These are phyloP conservation scores for Lolium rigidum DNA, from an alignment of 176 grass and related monocot genomes.

Conservation along the genomic window DNA sequence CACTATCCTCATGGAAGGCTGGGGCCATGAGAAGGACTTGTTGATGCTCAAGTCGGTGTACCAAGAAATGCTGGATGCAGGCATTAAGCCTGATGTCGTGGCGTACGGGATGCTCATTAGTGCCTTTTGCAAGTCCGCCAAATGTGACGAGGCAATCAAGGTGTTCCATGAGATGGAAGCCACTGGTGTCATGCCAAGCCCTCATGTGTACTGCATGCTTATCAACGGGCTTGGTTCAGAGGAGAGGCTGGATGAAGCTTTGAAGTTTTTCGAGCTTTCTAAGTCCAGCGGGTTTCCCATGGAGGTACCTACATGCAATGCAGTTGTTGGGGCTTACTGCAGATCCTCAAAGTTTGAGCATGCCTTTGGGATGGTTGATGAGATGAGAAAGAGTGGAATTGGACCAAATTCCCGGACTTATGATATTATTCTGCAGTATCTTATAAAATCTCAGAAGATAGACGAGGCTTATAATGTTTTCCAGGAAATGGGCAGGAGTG, in stretches of 20 bases:
- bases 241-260: slow-evolving; percentile 63
- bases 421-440: slow-evolving; percentile 66
- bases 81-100: background rate
- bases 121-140: slow-evolving; percentile 64
- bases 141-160: slow-evolving; percentile 72
- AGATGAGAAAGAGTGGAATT: slow-evolving; percentile 66
- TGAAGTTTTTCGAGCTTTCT: slow-evolving; percentile 71
- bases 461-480: slow-evolving; percentile 64
- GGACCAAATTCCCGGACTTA: slow-evolving; percentile 68
- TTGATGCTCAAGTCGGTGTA: slow-evolving; percentile 43
- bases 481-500: slow-evolving; percentile 49
- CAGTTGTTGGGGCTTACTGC: slow-evolving; percentile 71
- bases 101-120: slow-evolving; percentile 52
- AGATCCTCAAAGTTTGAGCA: slow-evolving; percentile 59
- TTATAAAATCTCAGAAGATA: slow-evolving; percentile 59
- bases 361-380: slow-evolving; percentile 67
- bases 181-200: slow-evolving; percentile 62
- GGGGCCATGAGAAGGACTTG: slow-evolving; percentile 50
- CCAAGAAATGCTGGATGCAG: too few species aligned
- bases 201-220: slow-evolving; percentile 78
- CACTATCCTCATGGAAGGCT: slow-evolving; percentile 57
- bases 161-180: slow-evolving; percentile 67
- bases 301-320: slow-evolving; percentile 75
- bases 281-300: slow-evolving; percentile 65
- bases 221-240: slow-evolving; percentile 67